phyloP scores from a whole-genome alignment of 306 rosid genomes.

The Acmispon strigosus region DNA sequence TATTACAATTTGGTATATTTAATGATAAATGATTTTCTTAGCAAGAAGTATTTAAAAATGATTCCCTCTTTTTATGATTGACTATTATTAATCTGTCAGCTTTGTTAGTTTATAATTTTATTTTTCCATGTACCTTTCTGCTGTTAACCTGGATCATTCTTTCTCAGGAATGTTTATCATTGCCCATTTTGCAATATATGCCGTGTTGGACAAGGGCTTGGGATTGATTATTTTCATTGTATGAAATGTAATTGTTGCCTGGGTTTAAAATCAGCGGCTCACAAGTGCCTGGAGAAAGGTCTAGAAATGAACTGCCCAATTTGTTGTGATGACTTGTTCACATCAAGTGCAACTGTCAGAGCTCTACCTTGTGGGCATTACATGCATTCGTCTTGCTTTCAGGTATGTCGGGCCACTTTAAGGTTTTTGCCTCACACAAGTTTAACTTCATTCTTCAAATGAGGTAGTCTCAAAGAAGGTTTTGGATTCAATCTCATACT shows the following conservation, averaged over 20 bases:
- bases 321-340: constrained; percentile 89
- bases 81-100: background rate
- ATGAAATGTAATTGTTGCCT: constrained; percentile 98
- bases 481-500: constrained; percentile 24
- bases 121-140: constrained; percentile 3
- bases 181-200: constrained; percentile 99
- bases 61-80: background rate
- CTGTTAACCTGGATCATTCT: background rate
- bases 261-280: constrained; percentile 74
- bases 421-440: background rate
- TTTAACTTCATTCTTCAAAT: background rate
- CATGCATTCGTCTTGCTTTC: constrained; percentile 99
- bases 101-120: background rate
- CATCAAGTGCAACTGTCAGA: constrained; percentile 95
- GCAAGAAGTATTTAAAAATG: background rate
- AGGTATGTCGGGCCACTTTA: constrained; percentile 38
- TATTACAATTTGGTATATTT: too few species aligned
- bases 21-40: too few species aligned
- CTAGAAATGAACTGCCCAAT: constrained; percentile 97
- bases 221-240: constrained; percentile 89
- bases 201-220: constrained; percentile 97
- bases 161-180: constrained; percentile 80
- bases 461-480: background rate
- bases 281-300: constrained; percentile 94
- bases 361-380: constrained; percentile 97